Conservation (phyloP, 1,284 basidiomycete genomes). For the Fomitopsis betulina region DNA sequence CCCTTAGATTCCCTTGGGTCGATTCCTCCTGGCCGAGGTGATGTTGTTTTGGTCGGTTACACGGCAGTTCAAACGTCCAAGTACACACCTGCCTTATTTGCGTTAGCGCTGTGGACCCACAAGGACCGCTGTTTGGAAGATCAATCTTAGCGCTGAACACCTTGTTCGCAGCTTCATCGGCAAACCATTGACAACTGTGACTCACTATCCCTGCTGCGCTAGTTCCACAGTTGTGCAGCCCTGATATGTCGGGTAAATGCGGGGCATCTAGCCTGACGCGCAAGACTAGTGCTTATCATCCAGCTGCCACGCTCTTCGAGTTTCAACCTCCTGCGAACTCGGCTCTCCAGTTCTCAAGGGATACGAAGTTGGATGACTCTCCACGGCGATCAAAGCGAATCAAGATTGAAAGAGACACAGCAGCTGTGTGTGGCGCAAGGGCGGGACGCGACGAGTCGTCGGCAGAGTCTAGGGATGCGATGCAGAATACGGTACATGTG, state of each 20-base stretch:
- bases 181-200: too few relatives aligned
- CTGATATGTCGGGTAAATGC: slow-evolving; percentile 3
- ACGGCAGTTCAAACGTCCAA: too few relatives aligned
- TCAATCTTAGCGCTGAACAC: too few relatives aligned
- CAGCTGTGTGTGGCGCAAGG: neutral
- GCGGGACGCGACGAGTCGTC: neutral
- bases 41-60: too few relatives aligned
- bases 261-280: neutral
- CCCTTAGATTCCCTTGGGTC: neutral
- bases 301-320: slow-evolving; percentile 14
- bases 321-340: neutral
- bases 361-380: slow-evolving; percentile 12
- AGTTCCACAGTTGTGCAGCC: too few relatives aligned
- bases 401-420: neutral
- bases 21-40: too few relatives aligned
- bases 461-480: too few relatives aligned
- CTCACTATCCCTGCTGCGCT: too few relatives aligned
- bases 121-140: neutral
- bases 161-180: neutral
- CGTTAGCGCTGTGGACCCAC: neutral
- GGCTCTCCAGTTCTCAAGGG: neutral
- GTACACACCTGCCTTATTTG: neutral
- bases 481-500: neutral
- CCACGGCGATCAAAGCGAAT: slow-evolving; percentile 1
- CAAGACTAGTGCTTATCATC: slow-evolving; percentile 11